Percentiles rank a stretch among this genome's conserved stretches.
Conservation (phyloP, 306 rosid species). For the Begonia peltatifolia region DNA sequence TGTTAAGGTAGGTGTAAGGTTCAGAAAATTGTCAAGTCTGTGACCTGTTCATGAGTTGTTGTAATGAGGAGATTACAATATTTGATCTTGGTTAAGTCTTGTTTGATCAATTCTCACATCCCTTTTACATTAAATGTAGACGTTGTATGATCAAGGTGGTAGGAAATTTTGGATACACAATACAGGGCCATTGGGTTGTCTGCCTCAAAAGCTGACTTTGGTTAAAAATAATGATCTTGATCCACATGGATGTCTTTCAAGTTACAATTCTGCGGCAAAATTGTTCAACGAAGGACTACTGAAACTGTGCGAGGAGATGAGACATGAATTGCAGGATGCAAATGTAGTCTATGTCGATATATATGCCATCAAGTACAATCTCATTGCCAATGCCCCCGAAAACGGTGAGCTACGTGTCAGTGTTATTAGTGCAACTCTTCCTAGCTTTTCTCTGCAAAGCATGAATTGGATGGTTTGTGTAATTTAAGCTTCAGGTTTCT, state of each 20-base stretch:
- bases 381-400: constrained; percentile 50
- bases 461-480: background rate
- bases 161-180: constrained; percentile 95
- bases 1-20: constrained; percentile 51
- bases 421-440: no score
- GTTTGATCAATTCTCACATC: background rate
- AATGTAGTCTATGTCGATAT: constrained; percentile 67
- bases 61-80: background rate
- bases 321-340: constrained; percentile 42
- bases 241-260: constrained; percentile 53
- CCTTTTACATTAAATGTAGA: constrained; percentile 19
- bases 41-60: background rate
- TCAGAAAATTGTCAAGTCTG: no score
- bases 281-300: constrained; percentile 55
- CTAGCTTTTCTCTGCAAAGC: background rate
- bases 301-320: constrained; percentile 27
- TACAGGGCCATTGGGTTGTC: constrained; percentile 90
- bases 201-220: constrained; percentile 60
- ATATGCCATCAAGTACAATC: constrained; percentile 58
- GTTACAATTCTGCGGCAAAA: constrained; percentile 54
- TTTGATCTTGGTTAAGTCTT: background rate
- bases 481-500: constrained; percentile 37
- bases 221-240: constrained; percentile 38
- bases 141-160: constrained; percentile 57
- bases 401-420: constrained; percentile 29